Evolutionary conservation across 2,329 filamentous ascomycete species (phyloP), one percentile per base, ranked within the genome.

Genomic region (Juglanconis sp.): DNA sequence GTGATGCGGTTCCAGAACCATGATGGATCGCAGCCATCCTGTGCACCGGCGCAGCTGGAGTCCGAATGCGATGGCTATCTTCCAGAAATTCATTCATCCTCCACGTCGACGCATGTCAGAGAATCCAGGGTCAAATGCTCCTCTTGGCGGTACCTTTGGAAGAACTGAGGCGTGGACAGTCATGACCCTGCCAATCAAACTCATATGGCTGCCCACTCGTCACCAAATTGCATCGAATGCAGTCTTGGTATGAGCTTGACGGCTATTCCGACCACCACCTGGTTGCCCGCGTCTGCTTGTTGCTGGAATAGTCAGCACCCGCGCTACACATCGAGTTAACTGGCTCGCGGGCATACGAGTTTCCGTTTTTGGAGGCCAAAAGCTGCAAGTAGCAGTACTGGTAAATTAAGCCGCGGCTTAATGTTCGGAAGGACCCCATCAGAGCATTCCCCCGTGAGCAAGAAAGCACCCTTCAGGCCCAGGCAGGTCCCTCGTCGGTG

Each of bases 141-240:
- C 36, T 17, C 24, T n/a, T 38, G 6, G 35, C 35, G 11, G 35
- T 40, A 24, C 34, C 51, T 24, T 42, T 54, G 13, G 35, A 13
- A 30, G 44, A 53, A 49, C 51, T 47, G 40, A 31, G 50, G 24
- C 24, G 42, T 47, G 44, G 35, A 36, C 38, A 50, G 36, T 38
- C 44, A 47, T 59, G 44, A 55, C 47, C 59, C 59, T 57, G 49
- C 40, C 55, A 56, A 58, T 61, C 49, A 50, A 57, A 58, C 38
- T 17, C 34, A 24, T 40, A 40, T 49, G 55, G 50, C 44, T 54
- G 44, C 34, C 7, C 38, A 34, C 53, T 56, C 53, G 31, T 46
- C 17, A 48, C 31, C 44, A 47, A 30, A 35, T 31, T 42, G 38
- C 49, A 15, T 15, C 31, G 31, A 15, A n/a, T 36, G 34, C 54